Percentiles rank a stretch among this genome's conserved stretches.
Conservation (phyloP, 2,329 filamentous ascomycete species). For the Epichloe brachyelytri region DNA sequence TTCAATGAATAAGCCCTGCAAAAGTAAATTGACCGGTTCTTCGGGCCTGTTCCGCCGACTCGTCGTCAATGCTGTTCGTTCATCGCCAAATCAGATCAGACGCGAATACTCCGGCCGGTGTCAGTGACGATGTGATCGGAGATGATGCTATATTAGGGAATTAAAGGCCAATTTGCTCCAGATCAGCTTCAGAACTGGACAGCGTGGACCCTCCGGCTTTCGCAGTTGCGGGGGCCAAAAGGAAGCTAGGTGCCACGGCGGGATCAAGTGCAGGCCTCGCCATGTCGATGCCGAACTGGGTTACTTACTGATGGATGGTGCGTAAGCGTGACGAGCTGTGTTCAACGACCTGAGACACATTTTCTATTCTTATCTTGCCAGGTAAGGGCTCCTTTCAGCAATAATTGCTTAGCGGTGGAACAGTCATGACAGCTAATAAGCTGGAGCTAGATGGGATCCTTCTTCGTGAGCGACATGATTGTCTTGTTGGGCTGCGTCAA, state of each 20-base stretch:
- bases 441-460: too few relatives aligned
- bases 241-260: not conserved
- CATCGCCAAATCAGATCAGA: slow-evolving; percentile 6
- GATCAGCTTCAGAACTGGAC: not conserved
- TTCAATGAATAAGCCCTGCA: too few relatives aligned
- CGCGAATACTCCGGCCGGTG: not conserved
- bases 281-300: too few relatives aligned
- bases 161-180: slow-evolving; percentile 2
- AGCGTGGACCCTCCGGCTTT: slow-evolving; percentile 1
- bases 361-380: too few relatives aligned
- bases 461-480: too few relatives aligned
- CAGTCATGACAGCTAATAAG: too few relatives aligned
- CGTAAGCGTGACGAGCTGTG: too few relatives aligned
- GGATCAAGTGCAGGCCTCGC: not conserved
- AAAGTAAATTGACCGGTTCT: not conserved
- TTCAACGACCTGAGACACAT: too few relatives aligned
- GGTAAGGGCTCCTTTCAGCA: too few relatives aligned
- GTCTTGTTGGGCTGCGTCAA: too few relatives aligned
- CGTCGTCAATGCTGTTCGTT: not conserved
- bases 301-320: too few relatives aligned
- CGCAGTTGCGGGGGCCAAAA: not conserved
- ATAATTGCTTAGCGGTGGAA: too few relatives aligned
- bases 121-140: slow-evolving; percentile 6
- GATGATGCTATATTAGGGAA: slow-evolving; percentile 11
- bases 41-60: not conserved